phyloP scores from a whole-genome alignment of 2,329 filamentous ascomycete species.

The Fonsecaea monophora region DNA sequence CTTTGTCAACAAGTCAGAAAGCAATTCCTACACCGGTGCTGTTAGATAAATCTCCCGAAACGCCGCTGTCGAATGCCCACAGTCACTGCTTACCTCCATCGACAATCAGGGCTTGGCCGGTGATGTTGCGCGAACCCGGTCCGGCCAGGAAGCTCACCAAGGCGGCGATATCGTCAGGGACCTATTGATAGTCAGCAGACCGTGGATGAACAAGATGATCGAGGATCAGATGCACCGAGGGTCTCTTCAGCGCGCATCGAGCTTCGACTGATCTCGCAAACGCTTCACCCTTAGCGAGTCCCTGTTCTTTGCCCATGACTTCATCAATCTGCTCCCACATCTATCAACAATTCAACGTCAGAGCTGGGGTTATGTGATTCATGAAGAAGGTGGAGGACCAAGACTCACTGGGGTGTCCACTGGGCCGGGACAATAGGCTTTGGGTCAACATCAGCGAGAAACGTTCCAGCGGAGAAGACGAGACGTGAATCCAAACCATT shows the following conservation, averaged over 20 bases:
- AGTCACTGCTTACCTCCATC: constrained; percentile 12
- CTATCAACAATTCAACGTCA: constrained; percentile 31
- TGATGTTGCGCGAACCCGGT: constrained; percentile 14
- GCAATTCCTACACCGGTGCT: no score
- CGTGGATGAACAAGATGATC: neutral
- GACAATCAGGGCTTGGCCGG: constrained; percentile 18
- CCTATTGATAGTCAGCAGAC: constrained; percentile 3
- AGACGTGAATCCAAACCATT: constrained; percentile 1
- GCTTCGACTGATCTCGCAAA: constrained; percentile 62
- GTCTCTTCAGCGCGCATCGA: constrained; percentile 57
- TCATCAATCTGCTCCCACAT: constrained; percentile 75
- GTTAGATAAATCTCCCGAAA: no score
- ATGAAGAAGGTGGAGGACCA: no score
- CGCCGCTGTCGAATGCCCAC: no score
- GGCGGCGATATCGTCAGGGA: constrained; percentile 14
- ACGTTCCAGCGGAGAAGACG: no score
- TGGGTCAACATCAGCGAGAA: constrained; percentile 42
- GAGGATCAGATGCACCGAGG: constrained; percentile 6
- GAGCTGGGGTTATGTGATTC: no score
- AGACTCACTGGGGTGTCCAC: constrained; percentile 58
- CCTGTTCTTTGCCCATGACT: constrained; percentile 49
- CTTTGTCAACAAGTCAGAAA: no score
- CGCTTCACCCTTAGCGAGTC: constrained; percentile 58
- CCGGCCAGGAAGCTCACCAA: constrained; percentile 13
- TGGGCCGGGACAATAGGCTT: constrained; percentile 71